Evolutionary conservation across 352 stramenopile species (phyloP).

Genomic region (Globisporangium polare): DNA sequence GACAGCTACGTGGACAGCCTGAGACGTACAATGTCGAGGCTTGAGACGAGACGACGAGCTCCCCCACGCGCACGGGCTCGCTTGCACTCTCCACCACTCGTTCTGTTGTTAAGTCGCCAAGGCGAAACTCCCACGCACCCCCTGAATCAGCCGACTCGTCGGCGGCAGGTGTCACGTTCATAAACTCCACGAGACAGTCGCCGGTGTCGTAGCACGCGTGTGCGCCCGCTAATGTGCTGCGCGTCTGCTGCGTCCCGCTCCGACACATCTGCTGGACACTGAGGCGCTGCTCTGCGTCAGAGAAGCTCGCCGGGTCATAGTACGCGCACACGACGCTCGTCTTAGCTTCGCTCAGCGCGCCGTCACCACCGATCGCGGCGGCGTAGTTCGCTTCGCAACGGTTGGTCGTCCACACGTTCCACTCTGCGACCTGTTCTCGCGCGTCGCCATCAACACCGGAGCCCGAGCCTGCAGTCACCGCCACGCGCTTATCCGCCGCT

Average conservation of each 20-base stretch:
- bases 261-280: not conserved
- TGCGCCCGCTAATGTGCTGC: not conserved
- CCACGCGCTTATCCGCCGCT: too few species aligned
- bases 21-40: slow-evolving; percentile 1
- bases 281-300: not conserved
- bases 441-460: not conserved
- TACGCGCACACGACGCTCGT: not conserved
- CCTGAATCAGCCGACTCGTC: too few species aligned
- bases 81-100: not conserved
- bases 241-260: not conserved
- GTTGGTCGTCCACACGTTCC: slow-evolving; percentile 8
- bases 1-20: not conserved
- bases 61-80: slow-evolving; percentile 2
- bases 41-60: not conserved
- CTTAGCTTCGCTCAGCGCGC: not conserved
- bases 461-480: too few species aligned
- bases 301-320: not conserved
- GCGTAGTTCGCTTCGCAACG: not conserved
- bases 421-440: not conserved
- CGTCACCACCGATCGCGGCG: not conserved
- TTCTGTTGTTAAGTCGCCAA: not conserved
- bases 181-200: slow-evolving; percentile 9
- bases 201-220: slow-evolving; percentile 2
- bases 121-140: not conserved
- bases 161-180: not conserved